Conservation (phyloP, 805 yeast species). For the Candida wancherniae region DNA sequence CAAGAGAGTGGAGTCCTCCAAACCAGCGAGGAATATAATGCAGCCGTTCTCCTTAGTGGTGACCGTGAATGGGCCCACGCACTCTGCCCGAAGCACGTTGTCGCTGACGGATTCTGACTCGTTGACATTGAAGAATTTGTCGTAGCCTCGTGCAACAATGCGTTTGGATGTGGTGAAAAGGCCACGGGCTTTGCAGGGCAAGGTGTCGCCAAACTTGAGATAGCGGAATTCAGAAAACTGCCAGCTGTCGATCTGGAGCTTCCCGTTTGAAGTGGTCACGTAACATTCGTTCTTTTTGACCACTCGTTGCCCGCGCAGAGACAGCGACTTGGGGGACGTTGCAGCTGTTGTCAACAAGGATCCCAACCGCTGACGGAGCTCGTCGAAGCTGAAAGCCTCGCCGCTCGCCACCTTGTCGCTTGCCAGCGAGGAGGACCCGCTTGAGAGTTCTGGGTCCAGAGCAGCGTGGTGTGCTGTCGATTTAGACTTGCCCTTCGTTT, state of each 20-base stretch:
- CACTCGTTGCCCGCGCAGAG: conserved; percentile 1
- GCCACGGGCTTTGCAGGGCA: conserved; percentile 83
- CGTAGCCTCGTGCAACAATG: conserved; percentile 83
- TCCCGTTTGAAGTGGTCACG: conserved; percentile 15
- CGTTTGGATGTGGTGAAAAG: conserved; percentile 52
- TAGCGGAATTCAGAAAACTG: conserved; percentile 90
- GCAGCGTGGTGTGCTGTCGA: too few relatives aligned
- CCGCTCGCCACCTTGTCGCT: too few relatives aligned
- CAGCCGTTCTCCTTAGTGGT: conserved; percentile 93
- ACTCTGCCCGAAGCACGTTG: conserved; percentile 17
- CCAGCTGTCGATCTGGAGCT: conserved; percentile 45
- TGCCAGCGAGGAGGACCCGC: too few relatives aligned
- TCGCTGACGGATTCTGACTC: conserved; percentile 38
- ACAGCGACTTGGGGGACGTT: conserved; percentile 6
- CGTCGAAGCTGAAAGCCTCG: too few relatives aligned
- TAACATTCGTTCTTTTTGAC: conserved; percentile 10
- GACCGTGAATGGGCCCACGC: conserved; percentile 74
- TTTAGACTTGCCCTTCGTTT: too few relatives aligned
- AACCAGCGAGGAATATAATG: conserved; percentile 75
- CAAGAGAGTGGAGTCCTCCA: conserved; percentile 67
- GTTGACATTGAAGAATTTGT: conserved; percentile 82
- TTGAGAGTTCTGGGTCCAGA: too few relatives aligned
- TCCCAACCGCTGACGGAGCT: too few relatives aligned
- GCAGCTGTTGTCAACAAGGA: conserved; percentile 1
- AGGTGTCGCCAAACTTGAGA: conserved; percentile 43